Conservation (phyloP, 345 rosid species). For the Heritiera littoralis region DNA sequence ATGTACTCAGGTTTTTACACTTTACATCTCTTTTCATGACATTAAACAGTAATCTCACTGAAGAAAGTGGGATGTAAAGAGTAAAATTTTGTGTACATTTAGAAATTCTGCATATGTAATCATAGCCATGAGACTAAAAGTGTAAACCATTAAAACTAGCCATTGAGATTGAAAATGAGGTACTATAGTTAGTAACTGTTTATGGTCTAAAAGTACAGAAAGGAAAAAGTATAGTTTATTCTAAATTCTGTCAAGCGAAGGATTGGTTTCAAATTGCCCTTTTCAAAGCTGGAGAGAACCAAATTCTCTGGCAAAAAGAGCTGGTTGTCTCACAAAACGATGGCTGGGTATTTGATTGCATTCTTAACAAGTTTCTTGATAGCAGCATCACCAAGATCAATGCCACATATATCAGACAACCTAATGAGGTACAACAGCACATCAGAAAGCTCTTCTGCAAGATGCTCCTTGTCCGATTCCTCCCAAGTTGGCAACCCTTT, state of each 20-base stretch:
- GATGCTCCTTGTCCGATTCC: constrained; percentile 47
- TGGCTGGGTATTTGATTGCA: constrained; percentile 48
- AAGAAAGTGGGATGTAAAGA: too few species aligned
- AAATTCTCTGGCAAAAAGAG: background rate
- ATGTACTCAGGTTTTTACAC: too few species aligned
- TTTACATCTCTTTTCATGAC: too few species aligned
- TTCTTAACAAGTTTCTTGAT: constrained; percentile 43
- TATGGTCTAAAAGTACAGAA: background rate
- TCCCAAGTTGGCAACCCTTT: constrained; percentile 50
- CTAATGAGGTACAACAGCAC: constrained; percentile 52
- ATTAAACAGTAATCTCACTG: too few species aligned
- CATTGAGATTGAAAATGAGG: background rate
- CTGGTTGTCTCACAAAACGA: constrained; percentile 7
- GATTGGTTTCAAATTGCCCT: background rate
- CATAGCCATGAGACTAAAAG: background rate
- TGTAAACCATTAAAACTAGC: background rate
- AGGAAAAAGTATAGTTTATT: background rate
- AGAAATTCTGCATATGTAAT: background rate
- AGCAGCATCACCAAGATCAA: constrained; percentile 51
- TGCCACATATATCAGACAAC: constrained; percentile 49
- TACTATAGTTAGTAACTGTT: background rate
- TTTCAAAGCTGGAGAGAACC: background rate
- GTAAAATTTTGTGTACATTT: too few species aligned
- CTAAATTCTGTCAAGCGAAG: background rate
- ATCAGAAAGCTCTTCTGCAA: constrained; percentile 55